Conservation (phyloP, 345 rosid genomes). For the Eucalyptus camaldulensis region DNA sequence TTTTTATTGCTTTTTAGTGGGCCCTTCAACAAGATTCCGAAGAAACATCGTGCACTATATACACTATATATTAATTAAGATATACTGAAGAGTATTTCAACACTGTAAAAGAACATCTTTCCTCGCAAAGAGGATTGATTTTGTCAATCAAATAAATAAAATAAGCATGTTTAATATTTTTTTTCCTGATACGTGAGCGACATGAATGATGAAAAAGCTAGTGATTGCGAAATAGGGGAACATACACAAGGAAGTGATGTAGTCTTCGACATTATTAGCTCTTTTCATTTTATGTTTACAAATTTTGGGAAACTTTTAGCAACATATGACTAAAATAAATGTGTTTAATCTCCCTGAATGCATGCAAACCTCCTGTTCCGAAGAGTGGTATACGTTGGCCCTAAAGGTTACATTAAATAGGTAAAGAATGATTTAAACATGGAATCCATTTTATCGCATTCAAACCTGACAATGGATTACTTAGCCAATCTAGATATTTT, state of each 20-base stretch:
- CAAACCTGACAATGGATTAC: too few species aligned
- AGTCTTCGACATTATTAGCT: not conserved
- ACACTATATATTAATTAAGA: not conserved
- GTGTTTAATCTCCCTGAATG: not conserved
- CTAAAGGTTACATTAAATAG: too few species aligned
- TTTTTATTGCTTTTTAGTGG: not conserved
- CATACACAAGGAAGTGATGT: not conserved
- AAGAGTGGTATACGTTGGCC: too few species aligned
- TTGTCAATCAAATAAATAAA: not conserved
- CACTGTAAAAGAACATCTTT: not conserved
- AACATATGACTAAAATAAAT: not conserved
- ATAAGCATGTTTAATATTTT: not conserved
- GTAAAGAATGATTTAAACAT: too few species aligned
- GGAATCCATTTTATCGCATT: too few species aligned
- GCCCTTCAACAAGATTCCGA: not conserved
- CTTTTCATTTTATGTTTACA: not conserved
- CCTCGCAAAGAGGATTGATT: not conserved
- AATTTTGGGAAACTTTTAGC: not conserved
- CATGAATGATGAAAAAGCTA: not conserved
- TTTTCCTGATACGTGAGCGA: not conserved
- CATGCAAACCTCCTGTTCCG: not conserved
- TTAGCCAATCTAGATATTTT: too few species aligned
- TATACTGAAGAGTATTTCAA: not conserved
- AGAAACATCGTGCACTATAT: not conserved
- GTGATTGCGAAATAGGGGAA: not conserved